phyloP scores from a whole-genome alignment of 108 stramenopile species.

The Pinguiococcus pyrenoidosus region DNA sequence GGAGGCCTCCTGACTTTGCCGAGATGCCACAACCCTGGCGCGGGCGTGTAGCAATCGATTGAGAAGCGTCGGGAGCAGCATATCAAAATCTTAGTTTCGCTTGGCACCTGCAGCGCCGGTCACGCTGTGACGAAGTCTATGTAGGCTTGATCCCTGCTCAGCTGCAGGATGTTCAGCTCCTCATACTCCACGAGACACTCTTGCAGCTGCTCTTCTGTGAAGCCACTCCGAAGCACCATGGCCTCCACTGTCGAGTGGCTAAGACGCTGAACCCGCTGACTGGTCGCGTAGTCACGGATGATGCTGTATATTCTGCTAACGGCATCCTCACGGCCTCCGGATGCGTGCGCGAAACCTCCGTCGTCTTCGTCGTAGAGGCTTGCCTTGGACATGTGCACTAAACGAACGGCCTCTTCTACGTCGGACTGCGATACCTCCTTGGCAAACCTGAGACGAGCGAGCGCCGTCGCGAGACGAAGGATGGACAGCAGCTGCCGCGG shows the following conservation, averaged over 20 bases:
- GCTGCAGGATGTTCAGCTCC: slow-evolving; percentile 2
- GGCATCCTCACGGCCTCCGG: slow-evolving; percentile 19
- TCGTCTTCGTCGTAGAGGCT: slow-evolving; percentile 24
- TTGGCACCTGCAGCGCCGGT: too few species aligned
- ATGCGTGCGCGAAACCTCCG: slow-evolving; percentile 38
- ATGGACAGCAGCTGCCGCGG: slow-evolving; percentile 92
- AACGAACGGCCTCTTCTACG: slow-evolving; percentile 92
- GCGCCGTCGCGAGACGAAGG: slow-evolving; percentile 80
- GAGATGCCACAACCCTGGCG: too few species aligned
- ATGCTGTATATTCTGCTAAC: slow-evolving; percentile 12
- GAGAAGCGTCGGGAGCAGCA: too few species aligned
- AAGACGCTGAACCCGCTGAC: not conserved
- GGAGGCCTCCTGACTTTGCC: too few species aligned
- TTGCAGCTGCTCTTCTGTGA: slow-evolving; percentile 27
- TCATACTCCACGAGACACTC: slow-evolving; percentile 21
- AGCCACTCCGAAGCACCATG: slow-evolving; percentile 30
- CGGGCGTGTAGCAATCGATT: too few species aligned
- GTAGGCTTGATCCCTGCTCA: too few species aligned
- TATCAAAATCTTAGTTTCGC: too few species aligned
- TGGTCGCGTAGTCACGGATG: slow-evolving; percentile 17
- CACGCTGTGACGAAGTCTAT: too few species aligned
- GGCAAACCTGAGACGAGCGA: slow-evolving; percentile 83
- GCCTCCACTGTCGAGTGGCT: slow-evolving; percentile 28
- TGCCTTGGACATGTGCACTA: slow-evolving; percentile 53
- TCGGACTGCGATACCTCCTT: slow-evolving; percentile 83